These are phyloP conservation scores for Citrus sp. DNA, from an alignment of 345 rosid species.

Conservation along the genomic window DNA sequence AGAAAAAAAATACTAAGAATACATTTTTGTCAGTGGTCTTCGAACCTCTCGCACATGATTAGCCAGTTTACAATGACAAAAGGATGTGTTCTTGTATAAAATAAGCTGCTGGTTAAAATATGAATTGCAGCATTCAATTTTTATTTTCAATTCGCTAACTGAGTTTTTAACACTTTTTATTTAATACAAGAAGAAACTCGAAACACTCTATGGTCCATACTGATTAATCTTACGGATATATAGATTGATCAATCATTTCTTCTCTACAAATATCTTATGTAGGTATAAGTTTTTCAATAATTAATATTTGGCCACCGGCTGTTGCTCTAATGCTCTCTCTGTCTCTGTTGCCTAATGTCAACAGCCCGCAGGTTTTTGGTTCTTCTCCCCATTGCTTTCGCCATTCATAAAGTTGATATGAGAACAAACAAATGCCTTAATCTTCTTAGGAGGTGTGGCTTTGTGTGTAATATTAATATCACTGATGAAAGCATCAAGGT, in stretches of 20 bases:
- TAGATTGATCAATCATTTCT: not conserved
- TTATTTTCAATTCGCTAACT: not conserved
- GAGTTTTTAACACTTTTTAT: not conserved
- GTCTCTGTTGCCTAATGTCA: no score
- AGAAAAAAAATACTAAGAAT: no score
- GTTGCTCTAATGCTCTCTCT: not conserved
- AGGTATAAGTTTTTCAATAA: not conserved
- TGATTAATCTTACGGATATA: no score
- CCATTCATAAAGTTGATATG: slow-evolving; percentile 23
- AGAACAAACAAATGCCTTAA: no score
- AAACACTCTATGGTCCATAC: no score
- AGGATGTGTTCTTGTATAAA: not conserved
- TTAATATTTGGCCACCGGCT: not conserved
- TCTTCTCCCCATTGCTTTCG: slow-evolving; percentile 27
- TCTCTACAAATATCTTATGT: not conserved
- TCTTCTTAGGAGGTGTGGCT: no score
- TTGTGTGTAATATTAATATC: not conserved
- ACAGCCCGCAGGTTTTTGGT: not conserved
- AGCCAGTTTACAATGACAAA: no score
- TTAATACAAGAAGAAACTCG: not conserved
- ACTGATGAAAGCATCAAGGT: slow-evolving; percentile 14
- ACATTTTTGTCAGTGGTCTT: no score
- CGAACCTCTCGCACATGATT: no score
- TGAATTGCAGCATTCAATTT: not conserved
- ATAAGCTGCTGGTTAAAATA: not conserved